Percentiles rank a stretch among this genome's conserved stretches.
Evolutionary conservation across 495 filamentous ascomycete species (phyloP).

Genomic region (Ramalina intermedia): DNA sequence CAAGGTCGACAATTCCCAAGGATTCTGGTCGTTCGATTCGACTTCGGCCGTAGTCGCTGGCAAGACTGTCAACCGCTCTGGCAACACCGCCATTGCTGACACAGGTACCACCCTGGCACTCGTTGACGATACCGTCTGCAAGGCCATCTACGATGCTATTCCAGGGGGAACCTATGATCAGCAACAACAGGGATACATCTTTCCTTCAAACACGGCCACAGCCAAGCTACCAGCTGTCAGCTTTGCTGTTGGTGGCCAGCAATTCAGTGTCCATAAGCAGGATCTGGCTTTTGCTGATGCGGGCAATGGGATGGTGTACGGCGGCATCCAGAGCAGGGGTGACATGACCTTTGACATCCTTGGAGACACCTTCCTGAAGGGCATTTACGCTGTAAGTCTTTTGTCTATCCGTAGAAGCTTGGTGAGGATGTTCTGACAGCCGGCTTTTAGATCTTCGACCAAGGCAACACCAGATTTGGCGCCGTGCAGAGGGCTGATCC

Average conservation of each 20-base stretch:
- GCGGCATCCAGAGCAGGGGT: conserved; percentile 62
- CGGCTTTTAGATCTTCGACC: conserved; percentile 52
- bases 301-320: conserved; percentile 48
- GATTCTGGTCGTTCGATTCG: conserved; percentile 61
- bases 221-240: conserved; percentile 51
- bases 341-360: conserved; percentile 54
- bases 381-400: conserved; percentile 53
- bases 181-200: conserved; percentile 52
- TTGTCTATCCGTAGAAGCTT: background rate
- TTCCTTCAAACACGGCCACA: conserved; percentile 40
- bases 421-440: background rate
- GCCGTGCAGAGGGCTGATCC: conserved; percentile 27
- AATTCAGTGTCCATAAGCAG: conserved; percentile 58
- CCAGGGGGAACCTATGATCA: conserved; percentile 50
- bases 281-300: conserved; percentile 52
- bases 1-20: conserved; percentile 49
- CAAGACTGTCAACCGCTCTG: conserved; percentile 36
- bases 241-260: conserved; percentile 50
- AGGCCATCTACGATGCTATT: conserved; percentile 57
- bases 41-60: conserved; percentile 46
- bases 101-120: conserved; percentile 65
- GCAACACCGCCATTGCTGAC: conserved; percentile 68
- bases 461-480: conserved; percentile 56
- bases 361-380: conserved; percentile 61
- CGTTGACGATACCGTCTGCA: conserved; percentile 48